phyloP scores from a whole-genome alignment of 768 basidiomycete species.

The Kockovaella imperatae region DNA sequence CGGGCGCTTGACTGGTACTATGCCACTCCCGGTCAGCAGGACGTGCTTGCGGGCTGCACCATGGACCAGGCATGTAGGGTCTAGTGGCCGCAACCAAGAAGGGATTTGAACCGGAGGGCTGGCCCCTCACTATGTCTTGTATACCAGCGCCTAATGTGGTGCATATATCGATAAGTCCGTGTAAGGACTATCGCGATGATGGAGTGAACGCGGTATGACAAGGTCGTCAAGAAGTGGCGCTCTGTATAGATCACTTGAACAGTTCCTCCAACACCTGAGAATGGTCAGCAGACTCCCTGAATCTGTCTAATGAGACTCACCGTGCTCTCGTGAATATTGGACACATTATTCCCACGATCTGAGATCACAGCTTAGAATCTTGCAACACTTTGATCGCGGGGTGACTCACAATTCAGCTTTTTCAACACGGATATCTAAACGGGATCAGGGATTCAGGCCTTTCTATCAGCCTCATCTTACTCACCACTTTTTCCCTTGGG shows the following conservation, averaged over 20 bases:
- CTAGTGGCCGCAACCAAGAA: no score
- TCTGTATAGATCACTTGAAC: slow-evolving; percentile 49
- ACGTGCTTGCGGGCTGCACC: no score
- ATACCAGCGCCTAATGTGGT: no score
- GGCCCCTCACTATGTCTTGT: no score
- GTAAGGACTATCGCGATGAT: no score
- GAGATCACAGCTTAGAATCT: neutral
- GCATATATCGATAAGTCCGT: no score
- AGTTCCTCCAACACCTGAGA: slow-evolving; percentile 59
- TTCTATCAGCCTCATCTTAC: slow-evolving; percentile 43
- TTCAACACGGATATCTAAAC: slow-evolving; percentile 30
- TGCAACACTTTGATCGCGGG: neutral
- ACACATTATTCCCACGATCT: slow-evolving; percentile 30
- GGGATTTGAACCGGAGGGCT: no score
- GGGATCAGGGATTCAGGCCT: neutral
- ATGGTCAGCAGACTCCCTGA: neutral
- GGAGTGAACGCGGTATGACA: neutral
- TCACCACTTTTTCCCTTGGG: slow-evolving; percentile 70
- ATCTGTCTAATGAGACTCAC: slow-evolving; percentile 7
- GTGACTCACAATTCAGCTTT: slow-evolving; percentile 23
- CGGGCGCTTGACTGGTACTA: no score
- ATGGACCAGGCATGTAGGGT: no score
- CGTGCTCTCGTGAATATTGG: slow-evolving; percentile 21
- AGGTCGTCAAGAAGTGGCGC: no score
- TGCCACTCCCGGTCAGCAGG: no score